Conservation (phyloP, 257 asterid genomes). For the Scutellaria minor region DNA sequence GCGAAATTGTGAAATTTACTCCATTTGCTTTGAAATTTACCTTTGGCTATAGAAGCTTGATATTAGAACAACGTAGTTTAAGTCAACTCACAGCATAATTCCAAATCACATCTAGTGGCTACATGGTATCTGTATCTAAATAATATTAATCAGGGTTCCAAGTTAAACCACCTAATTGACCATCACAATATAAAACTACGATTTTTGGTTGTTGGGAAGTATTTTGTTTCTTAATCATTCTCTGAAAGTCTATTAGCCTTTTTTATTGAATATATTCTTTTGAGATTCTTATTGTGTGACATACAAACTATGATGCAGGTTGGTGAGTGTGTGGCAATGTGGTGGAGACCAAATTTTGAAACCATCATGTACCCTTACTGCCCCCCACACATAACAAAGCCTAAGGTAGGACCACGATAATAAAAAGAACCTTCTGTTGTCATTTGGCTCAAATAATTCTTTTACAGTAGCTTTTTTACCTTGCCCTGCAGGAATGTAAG, state of each 20-base stretch:
- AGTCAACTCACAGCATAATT: not conserved
- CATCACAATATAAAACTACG: not conserved
- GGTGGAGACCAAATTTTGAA: conserved; percentile 99
- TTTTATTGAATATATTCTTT: not conserved
- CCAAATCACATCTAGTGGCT: not conserved
- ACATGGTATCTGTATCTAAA: not conserved
- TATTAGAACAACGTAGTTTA: not conserved
- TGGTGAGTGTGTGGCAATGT: conserved; percentile 92
- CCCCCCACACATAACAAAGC: conserved; percentile 88
- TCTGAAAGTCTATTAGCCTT: not conserved
- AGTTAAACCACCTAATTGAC: not conserved
- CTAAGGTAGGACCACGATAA: conserved; percentile 27
- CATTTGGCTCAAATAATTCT: conserved; percentile 10
- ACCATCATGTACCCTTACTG: conserved; percentile 93
- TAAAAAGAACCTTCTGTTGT: not conserved
- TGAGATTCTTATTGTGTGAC: conserved; percentile 22
- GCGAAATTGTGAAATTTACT: not conserved
- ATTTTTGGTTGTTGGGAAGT: not conserved
- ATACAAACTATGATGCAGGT: conserved; percentile 53
- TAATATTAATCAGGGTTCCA: not conserved
- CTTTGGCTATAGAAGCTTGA: not conserved
- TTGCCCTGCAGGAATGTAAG: conserved; percentile 79
- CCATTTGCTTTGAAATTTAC: not conserved
- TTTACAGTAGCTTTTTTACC: conserved; percentile 2
- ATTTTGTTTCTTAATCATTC: not conserved